Conservation (phyloP, 495 filamentous ascomycete species). For the Annulohypoxylon maeteangense region DNA sequence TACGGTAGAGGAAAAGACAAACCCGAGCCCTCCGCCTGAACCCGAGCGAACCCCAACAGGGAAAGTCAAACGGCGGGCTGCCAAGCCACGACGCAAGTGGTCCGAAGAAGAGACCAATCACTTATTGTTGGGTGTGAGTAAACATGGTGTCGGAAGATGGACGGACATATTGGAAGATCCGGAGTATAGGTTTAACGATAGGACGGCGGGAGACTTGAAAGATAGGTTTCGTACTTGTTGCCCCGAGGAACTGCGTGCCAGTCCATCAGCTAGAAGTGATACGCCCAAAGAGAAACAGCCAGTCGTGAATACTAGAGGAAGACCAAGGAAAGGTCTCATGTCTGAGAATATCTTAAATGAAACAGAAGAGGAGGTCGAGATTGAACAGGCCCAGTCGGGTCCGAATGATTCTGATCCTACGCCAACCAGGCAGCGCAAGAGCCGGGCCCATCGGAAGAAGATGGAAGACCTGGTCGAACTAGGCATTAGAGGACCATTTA, state of each 20-base stretch:
- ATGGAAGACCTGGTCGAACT: constrained; percentile 65
- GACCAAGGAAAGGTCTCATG: constrained; percentile 51
- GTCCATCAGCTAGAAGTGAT: constrained; percentile 32
- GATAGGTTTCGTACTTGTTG: constrained; percentile 85
- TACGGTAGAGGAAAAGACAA: constrained; percentile 43
- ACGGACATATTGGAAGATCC: constrained; percentile 82
- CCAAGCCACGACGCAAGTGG: constrained; percentile 73
- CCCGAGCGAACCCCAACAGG: constrained; percentile 45
- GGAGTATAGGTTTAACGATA: constrained; percentile 77
- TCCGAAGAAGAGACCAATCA: constrained; percentile 84
- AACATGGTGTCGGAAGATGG: constrained; percentile 89
- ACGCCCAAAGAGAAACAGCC: constrained; percentile 27
- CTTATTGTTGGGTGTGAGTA: constrained; percentile 78
- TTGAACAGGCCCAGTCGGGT: constrained; percentile 36
- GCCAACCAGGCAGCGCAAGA: constrained; percentile 54
- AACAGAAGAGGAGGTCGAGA: constrained; percentile 45
- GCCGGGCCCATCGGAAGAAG: constrained; percentile 64
- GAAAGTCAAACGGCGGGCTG: constrained; percentile 55
- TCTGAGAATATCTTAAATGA: constrained; percentile 62
- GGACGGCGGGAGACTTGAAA: constrained; percentile 84
- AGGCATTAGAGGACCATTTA: constrained; percentile 65
- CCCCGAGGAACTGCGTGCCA: constrained; percentile 64
- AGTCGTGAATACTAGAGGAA: constrained; percentile 37
- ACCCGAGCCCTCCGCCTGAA: constrained; percentile 44
- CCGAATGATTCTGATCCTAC: constrained; percentile 43